Evolutionary conservation across 345 rosid genomes (phyloP).

Genomic region (Excoecaria agallocha): DNA sequence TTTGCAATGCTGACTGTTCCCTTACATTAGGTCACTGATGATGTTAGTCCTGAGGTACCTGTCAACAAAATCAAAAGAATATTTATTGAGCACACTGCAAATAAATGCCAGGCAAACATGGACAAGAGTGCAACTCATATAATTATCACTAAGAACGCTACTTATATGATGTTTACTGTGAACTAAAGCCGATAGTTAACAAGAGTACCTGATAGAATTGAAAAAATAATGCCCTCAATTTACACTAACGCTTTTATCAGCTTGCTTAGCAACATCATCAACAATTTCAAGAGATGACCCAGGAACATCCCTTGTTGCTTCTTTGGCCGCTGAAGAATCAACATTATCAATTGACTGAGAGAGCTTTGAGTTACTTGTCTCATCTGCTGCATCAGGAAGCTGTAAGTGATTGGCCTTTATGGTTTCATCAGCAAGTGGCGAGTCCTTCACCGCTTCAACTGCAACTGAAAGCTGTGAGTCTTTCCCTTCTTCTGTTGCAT

Average conservation of each 20-base stretch:
- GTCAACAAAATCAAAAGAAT: slow-evolving; percentile 16
- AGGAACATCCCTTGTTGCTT: slow-evolving; percentile 18
- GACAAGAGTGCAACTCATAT: background rate
- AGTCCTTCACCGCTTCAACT: slow-evolving; percentile 7
- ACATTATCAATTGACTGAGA: slow-evolving; percentile 16
- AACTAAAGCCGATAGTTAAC: background rate
- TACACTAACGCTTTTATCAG: slow-evolving; percentile 21
- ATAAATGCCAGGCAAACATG: background rate
- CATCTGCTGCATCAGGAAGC: slow-evolving; percentile 6
- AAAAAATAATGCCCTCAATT: slow-evolving; percentile 16
- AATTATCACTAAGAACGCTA: background rate
- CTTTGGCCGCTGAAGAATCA: slow-evolving; percentile 24
- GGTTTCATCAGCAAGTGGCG: slow-evolving; percentile 4
- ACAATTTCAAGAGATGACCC: slow-evolving; percentile 22
- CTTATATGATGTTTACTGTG: background rate
- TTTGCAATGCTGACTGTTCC: slow-evolving; percentile 12
- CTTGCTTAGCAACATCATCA: slow-evolving; percentile 22
- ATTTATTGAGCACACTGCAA: background rate
- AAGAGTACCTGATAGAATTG: slow-evolving; percentile 18
- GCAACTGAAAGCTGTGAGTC: background rate
- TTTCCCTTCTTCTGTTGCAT: slow-evolving; percentile 2
- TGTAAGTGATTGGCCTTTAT: slow-evolving; percentile 1
- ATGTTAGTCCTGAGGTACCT: slow-evolving; percentile 22
- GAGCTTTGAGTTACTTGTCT: slow-evolving; percentile 10
- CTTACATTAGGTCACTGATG: slow-evolving; percentile 1